Evolutionary conservation across 345 rosid genomes (phyloP).

Genomic region (Eucalyptus pauciflora): DNA sequence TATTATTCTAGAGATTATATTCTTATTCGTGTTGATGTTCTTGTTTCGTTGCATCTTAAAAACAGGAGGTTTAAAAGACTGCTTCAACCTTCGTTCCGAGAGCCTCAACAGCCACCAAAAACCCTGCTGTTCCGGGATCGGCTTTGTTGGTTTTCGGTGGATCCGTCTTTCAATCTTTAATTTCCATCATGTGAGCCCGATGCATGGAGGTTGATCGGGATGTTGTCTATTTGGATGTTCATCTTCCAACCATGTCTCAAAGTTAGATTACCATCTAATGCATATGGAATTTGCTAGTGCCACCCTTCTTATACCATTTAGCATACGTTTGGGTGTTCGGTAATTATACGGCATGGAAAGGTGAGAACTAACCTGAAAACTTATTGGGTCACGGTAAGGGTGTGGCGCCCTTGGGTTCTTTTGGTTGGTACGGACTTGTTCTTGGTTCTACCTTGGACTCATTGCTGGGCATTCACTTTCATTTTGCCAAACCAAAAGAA

Average conservation of each 20-base stretch:
- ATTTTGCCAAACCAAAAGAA: no score
- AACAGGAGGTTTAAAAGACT: conserved; percentile 79
- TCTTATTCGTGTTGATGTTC: not conserved
- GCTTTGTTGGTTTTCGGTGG: conserved; percentile 78
- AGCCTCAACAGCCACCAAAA: conserved; percentile 80
- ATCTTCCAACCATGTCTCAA: not conserved
- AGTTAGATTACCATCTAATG: not conserved
- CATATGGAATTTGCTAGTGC: not conserved
- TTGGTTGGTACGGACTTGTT: no score
- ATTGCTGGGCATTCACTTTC: no score
- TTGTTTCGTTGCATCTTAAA: not conserved
- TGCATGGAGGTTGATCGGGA: conserved; percentile 90
- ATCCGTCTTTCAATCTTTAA: conserved; percentile 72
- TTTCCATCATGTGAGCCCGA: conserved; percentile 87
- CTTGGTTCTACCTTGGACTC: no score
- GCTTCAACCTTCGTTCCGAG: conserved; percentile 93
- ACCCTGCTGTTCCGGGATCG: conserved; percentile 81
- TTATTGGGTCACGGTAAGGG: not conserved
- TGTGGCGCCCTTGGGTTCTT: not conserved
- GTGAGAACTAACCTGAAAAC: not conserved
- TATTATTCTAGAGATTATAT: no score
- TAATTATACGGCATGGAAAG: not conserved
- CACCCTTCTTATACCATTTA: not conserved
- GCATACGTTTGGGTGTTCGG: no score
- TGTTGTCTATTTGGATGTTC: conserved; percentile 99